Percentiles rank a stretch among this genome's conserved stretches.
phyloP scores from a whole-genome alignment of 2,329 filamentous ascomycete species.

The Torrubiellomyces zombiae region DNA sequence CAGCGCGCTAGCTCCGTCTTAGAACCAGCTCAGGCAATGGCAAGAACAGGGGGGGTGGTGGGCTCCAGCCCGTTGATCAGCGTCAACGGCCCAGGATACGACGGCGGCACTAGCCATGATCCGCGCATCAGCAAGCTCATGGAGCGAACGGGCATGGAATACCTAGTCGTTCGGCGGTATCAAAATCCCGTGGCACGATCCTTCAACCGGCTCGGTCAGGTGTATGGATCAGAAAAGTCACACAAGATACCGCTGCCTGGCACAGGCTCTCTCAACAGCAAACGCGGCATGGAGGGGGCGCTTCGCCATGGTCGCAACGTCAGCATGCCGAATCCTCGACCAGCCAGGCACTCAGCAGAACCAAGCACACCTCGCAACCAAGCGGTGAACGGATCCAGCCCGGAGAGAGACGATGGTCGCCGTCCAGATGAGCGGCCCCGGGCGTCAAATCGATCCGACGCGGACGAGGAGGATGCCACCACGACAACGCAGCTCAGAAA shows the following conservation, averaged over 20 bases:
- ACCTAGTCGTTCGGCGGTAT: constrained; percentile 55
- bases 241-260: constrained; percentile 28
- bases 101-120: constrained; percentile 33
- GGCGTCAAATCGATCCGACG: constrained; percentile 30
- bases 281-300: constrained; percentile 13
- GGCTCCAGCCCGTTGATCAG: constrained; percentile 31
- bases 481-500: constrained; percentile 35
- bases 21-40: constrained; percentile 37
- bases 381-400: constrained; percentile 30
- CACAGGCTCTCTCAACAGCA: constrained; percentile 20
- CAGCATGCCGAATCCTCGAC: constrained; percentile 19
- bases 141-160: constrained; percentile 55
- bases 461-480: constrained; percentile 33
- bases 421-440: constrained; percentile 27
- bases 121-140: constrained; percentile 48
- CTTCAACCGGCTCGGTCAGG: constrained; percentile 26
- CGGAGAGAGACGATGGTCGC: constrained; percentile 27
- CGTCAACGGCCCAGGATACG: constrained; percentile 37
- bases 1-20: constrained; percentile 58
- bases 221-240: constrained; percentile 34
- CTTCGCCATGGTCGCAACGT: constrained; percentile 21
- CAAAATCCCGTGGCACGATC: constrained; percentile 54
- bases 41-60: constrained; percentile 19
- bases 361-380: too few species aligned
- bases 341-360: constrained; percentile 13